Conservation (phyloP, 495 filamentous ascomycete genomes). For the Immersiella caudata region DNA sequence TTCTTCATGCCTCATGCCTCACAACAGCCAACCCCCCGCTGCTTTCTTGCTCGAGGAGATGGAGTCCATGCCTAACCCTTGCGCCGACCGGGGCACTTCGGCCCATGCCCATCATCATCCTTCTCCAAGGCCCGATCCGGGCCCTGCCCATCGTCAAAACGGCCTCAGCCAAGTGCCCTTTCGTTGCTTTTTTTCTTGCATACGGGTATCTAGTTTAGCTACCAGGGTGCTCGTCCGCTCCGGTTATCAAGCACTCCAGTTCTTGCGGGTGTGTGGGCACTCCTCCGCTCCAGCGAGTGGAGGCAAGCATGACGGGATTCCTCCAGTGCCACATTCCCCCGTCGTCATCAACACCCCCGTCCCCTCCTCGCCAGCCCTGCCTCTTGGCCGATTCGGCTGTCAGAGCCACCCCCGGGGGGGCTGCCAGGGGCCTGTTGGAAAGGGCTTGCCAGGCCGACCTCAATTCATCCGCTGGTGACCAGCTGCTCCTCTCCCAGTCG, state of each 20-base stretch:
- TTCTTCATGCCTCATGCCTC: neutral
- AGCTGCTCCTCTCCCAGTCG: neutral
- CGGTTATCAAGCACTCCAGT: neutral
- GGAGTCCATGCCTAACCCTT: neutral
- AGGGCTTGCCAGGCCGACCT: slow-evolving; percentile 10
- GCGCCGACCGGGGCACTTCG: neutral
- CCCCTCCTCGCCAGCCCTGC: slow-evolving; percentile 19
- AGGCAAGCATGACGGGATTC: slow-evolving; percentile 16
- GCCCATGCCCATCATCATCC: slow-evolving; percentile 17
- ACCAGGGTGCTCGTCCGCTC: slow-evolving; percentile 3
- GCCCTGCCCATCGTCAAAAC: slow-evolving; percentile 16
- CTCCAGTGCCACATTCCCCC: slow-evolving; percentile 8
- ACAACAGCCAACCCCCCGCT: neutral
- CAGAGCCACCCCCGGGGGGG: slow-evolving; percentile 3
- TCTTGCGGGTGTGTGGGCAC: neutral
- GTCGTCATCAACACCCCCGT: slow-evolving; percentile 3
- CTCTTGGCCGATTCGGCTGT: slow-evolving; percentile 14
- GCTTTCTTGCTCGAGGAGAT: neutral
- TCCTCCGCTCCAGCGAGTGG: neutral
- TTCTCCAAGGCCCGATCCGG: slow-evolving; percentile 16
- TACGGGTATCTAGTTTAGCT: neutral
- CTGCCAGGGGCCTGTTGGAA: neutral
- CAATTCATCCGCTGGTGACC: neutral
- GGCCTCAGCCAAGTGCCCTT: slow-evolving; percentile 10
- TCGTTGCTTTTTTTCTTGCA: slow-evolving; percentile 18